Base-by-base conservation (phyloP, 352 stramenopile genomes). In the Achlya hypogyna region DNA sequence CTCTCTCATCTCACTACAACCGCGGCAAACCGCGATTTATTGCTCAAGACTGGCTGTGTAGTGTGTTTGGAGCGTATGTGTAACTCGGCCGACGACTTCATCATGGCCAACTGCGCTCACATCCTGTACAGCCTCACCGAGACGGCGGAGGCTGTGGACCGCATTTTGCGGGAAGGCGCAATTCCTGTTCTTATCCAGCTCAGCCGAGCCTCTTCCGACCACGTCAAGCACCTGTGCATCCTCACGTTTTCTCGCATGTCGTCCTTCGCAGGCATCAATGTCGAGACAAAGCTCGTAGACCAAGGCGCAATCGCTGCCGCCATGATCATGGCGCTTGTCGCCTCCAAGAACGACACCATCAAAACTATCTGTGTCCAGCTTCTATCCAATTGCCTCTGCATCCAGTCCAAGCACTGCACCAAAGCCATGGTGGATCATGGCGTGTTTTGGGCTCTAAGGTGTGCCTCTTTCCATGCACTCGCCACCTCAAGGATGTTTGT, bases 131-230 rank as follows among this genome's bases (percentile, higher is more conserved):
- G 75, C 16, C 70, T 92, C 18, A 87, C 80, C 0, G 71, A 79
- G 2, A 85, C 84, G 0, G 74, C 87, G 20, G 81, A 91, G 53
- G 82, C 82, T 0, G 86, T 80, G 31, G 82, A 92, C 64, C 76
- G 82, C 45, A 75, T 92, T 22, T 72, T 87, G n/a, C 82, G 82
- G n/a, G 84, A 88, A 34, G 69, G 77, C 10, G 81, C 79, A 1
- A 83, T 92, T 8, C 79, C 87, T 43, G 78, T 88, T 29, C 64
- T 91, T 22, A 89, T 91, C 53, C 69, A 83, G n/a, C 69, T 92
- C 3, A 77, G 79, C 14, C 80, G 82, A 29, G 53, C 65, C 31
- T 81, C 71, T 14, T 85, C 73, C 35, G 62, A 79, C 29, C 64
- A 53, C 12, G 77, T 92, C 45, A 88, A 88, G 52, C 78, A 92